These are phyloP conservation scores for Hemisphaericaspora xylofermentans DNA, from an alignment of 1,139 yeast species.

Conservation along the genomic window DNA sequence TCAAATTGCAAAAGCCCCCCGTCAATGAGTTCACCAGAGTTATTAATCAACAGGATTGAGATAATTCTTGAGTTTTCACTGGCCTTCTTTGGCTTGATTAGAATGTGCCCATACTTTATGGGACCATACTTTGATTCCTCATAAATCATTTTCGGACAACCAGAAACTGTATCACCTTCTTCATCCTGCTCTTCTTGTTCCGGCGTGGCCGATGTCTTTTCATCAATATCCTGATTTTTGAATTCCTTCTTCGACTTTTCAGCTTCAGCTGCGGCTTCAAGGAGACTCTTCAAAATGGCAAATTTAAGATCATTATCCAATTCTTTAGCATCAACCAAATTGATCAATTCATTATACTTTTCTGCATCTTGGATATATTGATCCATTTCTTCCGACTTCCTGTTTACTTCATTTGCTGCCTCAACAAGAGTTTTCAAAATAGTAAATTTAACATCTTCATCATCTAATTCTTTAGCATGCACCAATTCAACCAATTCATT, in stretches of 20 bases:
- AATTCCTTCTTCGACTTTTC: not conserved
- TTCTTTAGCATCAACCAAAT: constrained; percentile 11
- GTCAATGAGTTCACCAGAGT: constrained; percentile 22
- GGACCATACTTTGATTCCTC: not conserved
- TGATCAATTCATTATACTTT: constrained; percentile 24
- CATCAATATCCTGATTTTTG: not conserved
- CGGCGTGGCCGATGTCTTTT: not conserved
- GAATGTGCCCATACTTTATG: constrained; percentile 9
- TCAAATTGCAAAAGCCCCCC: constrained; percentile 33
- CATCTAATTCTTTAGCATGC: constrained; percentile 16
- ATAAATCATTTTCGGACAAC: not conserved
- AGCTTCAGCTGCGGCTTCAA: constrained; percentile 1
- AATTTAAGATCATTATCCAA: constrained; percentile 22
- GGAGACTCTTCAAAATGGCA: constrained; percentile 17
- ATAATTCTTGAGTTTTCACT: constrained; percentile 24
- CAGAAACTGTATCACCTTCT: not conserved
- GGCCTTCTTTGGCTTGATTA: constrained; percentile 19
- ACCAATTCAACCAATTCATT: constrained; percentile 19
- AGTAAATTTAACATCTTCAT: constrained; percentile 24
- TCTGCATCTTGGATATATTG: constrained; percentile 24
- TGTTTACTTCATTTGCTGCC: constrained; percentile 4
- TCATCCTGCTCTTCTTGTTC: constrained; percentile 5
- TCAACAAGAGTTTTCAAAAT: constrained; percentile 23
- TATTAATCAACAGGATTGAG: constrained; percentile 29
- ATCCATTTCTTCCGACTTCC: constrained; percentile 19